Conservation (phyloP, 1,284 basidiomycete genomes). For the Fomitopsis pinicola region DNA sequence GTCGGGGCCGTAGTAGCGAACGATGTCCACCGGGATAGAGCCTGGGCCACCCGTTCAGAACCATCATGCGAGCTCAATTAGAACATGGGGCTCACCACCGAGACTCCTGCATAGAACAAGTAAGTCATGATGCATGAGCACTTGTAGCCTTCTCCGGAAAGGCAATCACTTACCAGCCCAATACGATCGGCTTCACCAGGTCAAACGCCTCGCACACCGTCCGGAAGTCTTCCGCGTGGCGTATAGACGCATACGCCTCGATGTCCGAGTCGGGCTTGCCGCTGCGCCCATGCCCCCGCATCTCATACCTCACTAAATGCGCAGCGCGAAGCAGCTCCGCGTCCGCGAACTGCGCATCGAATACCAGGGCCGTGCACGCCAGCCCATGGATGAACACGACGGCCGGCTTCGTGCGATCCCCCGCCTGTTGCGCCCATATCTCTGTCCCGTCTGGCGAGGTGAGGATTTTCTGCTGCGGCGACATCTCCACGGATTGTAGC, state of each 20-base stretch:
- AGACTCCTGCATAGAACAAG: conserved; percentile 27
- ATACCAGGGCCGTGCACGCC: conserved; percentile 31
- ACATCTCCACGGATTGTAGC: background rate
- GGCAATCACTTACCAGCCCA: conserved; percentile 31
- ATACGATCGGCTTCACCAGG: conserved; percentile 30
- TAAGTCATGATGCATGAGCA: background rate
- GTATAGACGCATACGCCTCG: conserved; percentile 24
- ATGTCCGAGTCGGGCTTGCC: conserved; percentile 19
- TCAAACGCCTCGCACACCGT: conserved; percentile 29
- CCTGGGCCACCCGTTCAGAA: conserved; percentile 15
- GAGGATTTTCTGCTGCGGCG: conserved; percentile 12
- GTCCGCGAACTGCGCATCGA: conserved; percentile 35
- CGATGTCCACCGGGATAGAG: conserved; percentile 32
- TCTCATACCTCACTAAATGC: conserved; percentile 34
- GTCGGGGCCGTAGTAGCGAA: conserved; percentile 29
- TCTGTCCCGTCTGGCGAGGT: conserved; percentile 25
- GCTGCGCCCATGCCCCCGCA: conserved; percentile 29
- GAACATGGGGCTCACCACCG: conserved; percentile 25
- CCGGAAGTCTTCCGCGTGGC: conserved; percentile 33
- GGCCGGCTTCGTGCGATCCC: conserved; percentile 33
- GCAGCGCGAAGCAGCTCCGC: conserved; percentile 24
- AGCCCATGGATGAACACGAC: conserved; percentile 41
- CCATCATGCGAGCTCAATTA: background rate
- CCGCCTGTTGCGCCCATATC: conserved; percentile 34
- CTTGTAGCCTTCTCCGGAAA: background rate